phyloP scores from a whole-genome alignment of 2,329 filamentous ascomycete genomes.

The Mycocentrospora acerina region DNA sequence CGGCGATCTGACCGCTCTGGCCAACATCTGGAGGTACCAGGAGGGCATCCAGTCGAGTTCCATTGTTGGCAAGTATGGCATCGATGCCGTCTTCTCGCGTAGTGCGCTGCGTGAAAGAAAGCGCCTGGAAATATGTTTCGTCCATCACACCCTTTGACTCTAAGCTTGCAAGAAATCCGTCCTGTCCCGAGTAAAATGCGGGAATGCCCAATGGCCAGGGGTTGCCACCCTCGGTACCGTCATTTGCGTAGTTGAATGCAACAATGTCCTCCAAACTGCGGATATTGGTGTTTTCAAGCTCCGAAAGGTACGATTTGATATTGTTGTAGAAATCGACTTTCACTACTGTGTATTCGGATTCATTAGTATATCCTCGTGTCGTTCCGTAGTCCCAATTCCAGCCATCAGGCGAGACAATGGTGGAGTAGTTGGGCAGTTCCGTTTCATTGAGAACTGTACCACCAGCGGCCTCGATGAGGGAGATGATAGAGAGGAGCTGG shows the following conservation, averaged over 20 bases:
- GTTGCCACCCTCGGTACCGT: conserved; percentile 66
- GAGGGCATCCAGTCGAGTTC: conserved; percentile 58
- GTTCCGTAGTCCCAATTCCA: conserved; percentile 75
- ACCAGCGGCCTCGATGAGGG: conserved; percentile 60
- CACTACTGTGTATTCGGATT: conserved; percentile 72
- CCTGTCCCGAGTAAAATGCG: conserved; percentile 62
- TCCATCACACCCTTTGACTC: conserved; percentile 62
- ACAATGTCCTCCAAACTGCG: conserved; percentile 32
- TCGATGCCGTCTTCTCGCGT: conserved; percentile 69
- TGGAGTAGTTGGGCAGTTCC: conserved; percentile 65
- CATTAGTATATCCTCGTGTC: conserved; percentile 64
- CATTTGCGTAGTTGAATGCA: conserved; percentile 54
- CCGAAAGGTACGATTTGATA: conserved; percentile 63
- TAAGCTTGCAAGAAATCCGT: conserved; percentile 66
- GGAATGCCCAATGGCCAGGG: conserved; percentile 56
- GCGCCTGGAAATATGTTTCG: conserved; percentile 67
- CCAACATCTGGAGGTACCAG: conserved; percentile 69
- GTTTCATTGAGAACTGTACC: conserved; percentile 70
- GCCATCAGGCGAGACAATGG: conserved; percentile 64
- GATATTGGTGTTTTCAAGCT: conserved; percentile 55
- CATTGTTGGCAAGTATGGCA: conserved; percentile 57
- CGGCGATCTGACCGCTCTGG: conserved; percentile 68
- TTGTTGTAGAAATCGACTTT: conserved; percentile 72
- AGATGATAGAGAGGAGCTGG: conserved; percentile 53
- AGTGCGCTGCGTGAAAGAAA: conserved; percentile 60